Base-by-base conservation (phyloP, 176 grass and related monocot species). In the Cocos nucifera region DNA sequence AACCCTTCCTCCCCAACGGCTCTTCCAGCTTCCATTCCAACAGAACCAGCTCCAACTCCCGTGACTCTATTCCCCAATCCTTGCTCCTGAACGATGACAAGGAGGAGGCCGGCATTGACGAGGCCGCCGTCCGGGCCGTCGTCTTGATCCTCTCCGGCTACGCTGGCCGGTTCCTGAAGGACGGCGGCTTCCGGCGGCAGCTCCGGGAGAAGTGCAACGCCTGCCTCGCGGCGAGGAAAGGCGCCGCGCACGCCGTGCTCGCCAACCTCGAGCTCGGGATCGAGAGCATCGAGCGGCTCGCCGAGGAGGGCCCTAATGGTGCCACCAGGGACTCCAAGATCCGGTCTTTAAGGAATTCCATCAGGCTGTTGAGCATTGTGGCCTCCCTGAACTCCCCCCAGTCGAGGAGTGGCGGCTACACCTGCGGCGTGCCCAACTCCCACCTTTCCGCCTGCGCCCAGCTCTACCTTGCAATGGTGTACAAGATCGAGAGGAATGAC, bases 231-330 rank as follows among this genome's bases (percentile, higher is more conserved):
- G 64, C 66, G 32, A 57, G 68, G 28, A 63, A 19, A 49, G 69
- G 29, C 22, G 53, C 74, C 32, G 70, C 75, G 15, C 78, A 72
- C 65, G 83, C 87, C 28, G 78, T 92, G 58, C 70, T 98, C 50
- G 75, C 87, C 19, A 91, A 98, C 73, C 81, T 98, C 54, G 93
- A 98, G 84, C 84, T 98, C 0, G 93, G 76, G 15, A 71, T 98
- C 69, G 87, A 98, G 74, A 87, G 84, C 75, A 88, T 85, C 28
- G 87, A 98, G 66, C 75, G 82, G 60, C 87, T 98, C 23, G 84
- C 79, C 3, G 76, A 82, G 12, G 86, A 84, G 63, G 76, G 69
- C 4, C 27, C 53, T 18, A 10, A 57, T 14, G 5, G 17, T 18
- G 51, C 52, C 52, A 51, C 66, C 21, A 83, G 81, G 10, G 87